A percentile compares a stretch with the other conserved stretches of the same genome.
Evolutionary conservation across 768 basidiomycete genomes (phyloP).

Genomic region (Suillus brevipes): DNA sequence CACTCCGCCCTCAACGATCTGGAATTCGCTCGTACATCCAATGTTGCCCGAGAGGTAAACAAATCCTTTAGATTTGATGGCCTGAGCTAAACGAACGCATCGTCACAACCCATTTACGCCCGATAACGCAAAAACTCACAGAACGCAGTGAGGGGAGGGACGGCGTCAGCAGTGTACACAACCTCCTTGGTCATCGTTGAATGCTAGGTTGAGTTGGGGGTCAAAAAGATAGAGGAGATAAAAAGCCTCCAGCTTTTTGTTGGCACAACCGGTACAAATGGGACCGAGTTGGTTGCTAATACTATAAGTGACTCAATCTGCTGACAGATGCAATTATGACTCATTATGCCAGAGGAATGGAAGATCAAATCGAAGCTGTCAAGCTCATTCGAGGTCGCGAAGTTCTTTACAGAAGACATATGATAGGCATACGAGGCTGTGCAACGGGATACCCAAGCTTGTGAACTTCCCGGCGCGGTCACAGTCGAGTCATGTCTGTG

Average conservation of each 20-base stretch:
- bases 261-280: not conserved
- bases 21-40: slow-evolving; percentile 32
- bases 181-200: slow-evolving; percentile 31
- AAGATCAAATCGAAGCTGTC: not conserved
- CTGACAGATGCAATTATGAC: not conserved
- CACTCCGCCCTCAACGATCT: slow-evolving; percentile 38
- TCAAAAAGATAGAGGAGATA: not conserved
- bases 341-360: not conserved
- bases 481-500: not conserved
- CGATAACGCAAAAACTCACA: slow-evolving; percentile 22
- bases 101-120: not conserved
- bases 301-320: not conserved
- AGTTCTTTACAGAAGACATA: not conserved
- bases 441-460: not conserved
- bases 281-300: not conserved
- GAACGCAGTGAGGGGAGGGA: slow-evolving; percentile 36
- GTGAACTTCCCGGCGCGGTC: not conserved
- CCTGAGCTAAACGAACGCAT: slow-evolving; percentile 34
- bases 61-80: slow-evolving; percentile 32
- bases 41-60: slow-evolving; percentile 45
- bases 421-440: not conserved
- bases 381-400: not conserved
- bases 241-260: not conserved
- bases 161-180: slow-evolving; percentile 31
- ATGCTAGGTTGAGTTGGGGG: not conserved